Evolutionary conservation across 441 rosid genomes (phyloP), one percentile per base, ranked within the genome.

Genomic region (Rhodomyrtus psidioides): DNA sequence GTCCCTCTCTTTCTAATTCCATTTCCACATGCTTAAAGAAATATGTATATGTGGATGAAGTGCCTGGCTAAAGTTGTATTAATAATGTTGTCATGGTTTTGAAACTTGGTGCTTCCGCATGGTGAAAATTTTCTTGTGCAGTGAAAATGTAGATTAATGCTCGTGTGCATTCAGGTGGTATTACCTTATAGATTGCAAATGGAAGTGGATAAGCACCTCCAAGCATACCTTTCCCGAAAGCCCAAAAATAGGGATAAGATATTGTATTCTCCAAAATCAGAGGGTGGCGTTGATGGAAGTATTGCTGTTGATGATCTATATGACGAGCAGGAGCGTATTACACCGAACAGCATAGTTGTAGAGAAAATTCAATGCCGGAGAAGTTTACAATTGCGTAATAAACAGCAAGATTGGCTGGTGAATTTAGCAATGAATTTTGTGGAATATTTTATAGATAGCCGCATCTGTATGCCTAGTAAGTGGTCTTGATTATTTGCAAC

Each of bases 331-430:
- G 93, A 91, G 86, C 83, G 87, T 7, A 83, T 87, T 82, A 70
- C 88, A 81, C 91, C 90, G 70, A 92, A 88, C 81, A 94, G 87
- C 87, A 90, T 87, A 82, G 92, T 90, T 27, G 88, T 90, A 91
- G 98, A 94, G 90, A 93, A 91, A 91, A 89, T 97, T 87, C 93
- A 92, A 74, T 90, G 58, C 54, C 92, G 88, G 28, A 95, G 91
- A 91, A 96, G 99, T 90, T 90, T 97, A 90, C 94, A 90, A 53
- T 89, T 97, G 86, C 93, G 87, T 70, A 90, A 89, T 88, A 92
- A 91, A 91, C 98, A 97, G 87, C 92, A 91, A 90, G 93, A 92
- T 65, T 97, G 98, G 99, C 93, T 91, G 99, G 99, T 95, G 90
- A 46, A 81, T 89, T 89, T 86, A 81, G 81, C n/a, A 82, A 27